A percentile compares a stretch with the other conserved stretches of the same genome.
Conservation (phyloP, 106 monocot species). For the Platanthera zijinensis region DNA sequence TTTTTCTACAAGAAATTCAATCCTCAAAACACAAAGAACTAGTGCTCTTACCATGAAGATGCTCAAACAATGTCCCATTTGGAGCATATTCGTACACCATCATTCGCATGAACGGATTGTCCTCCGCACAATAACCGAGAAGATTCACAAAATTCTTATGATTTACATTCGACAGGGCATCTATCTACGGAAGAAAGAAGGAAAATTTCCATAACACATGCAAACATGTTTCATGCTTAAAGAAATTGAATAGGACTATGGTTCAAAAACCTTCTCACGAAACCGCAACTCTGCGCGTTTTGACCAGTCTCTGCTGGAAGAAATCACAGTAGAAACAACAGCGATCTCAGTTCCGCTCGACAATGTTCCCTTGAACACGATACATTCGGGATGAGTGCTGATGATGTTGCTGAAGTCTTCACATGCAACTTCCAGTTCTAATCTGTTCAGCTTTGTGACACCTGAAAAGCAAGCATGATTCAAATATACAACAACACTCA, state of each 20-base stretch:
- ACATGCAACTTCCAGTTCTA: constrained; percentile 77
- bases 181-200: constrained; percentile 39
- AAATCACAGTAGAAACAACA: constrained; percentile 45
- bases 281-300: constrained; percentile 40
- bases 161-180: constrained; percentile 59
- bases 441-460: constrained; percentile 52
- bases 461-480: constrained; percentile 25
- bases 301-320: constrained; percentile 52
- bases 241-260: not conserved
- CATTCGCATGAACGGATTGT: constrained; percentile 79
- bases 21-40: not conserved
- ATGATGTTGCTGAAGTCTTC: constrained; percentile 91
- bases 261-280: constrained; percentile 49
- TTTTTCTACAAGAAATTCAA: not conserved
- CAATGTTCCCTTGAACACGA: constrained; percentile 74
- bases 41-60: constrained; percentile 68
- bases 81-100: constrained; percentile 78
- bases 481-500: too few relatives aligned
- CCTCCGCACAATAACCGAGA: constrained; percentile 80
- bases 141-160: constrained; percentile 87
- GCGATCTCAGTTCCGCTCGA: constrained; percentile 85
- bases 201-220: not conserved
- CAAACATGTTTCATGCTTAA: not conserved
- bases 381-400: constrained; percentile 31
- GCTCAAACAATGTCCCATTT: constrained; percentile 62